phyloP scores from a whole-genome alignment of 164 flowering plant species.

The Vitis labrusca region DNA sequence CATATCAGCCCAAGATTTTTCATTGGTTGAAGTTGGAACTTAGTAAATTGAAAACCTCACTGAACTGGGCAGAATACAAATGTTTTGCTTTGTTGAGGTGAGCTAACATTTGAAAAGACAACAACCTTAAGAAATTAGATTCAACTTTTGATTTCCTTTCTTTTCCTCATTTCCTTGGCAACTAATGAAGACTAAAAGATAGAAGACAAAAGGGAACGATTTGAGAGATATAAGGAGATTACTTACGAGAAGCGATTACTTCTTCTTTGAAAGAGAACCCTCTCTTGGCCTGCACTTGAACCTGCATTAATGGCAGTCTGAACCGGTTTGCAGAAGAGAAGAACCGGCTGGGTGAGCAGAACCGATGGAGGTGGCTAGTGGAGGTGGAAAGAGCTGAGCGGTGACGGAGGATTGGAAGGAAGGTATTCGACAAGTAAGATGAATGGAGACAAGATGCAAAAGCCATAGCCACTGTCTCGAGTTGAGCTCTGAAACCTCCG shows the following conservation, averaged over 20 bases:
- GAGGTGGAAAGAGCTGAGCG: conserved; percentile 13
- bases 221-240: not conserved
- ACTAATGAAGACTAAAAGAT: not conserved
- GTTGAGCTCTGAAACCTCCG: not conserved
- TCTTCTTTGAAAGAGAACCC: conserved; percentile 32
- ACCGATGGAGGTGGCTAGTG: conserved; percentile 10
- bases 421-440: conserved; percentile 22
- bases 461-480: conserved; percentile 25
- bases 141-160: too few relatives aligned
- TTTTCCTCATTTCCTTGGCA: too few relatives aligned
- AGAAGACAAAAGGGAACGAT: not conserved
- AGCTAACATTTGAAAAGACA: too few relatives aligned
- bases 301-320: conserved; percentile 13
- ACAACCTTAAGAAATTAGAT: too few relatives aligned
- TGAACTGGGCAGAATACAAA: too few relatives aligned
- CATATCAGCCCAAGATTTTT: too few relatives aligned
- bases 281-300: conserved; percentile 46
- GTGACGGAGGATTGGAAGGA: conserved; percentile 24
- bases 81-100: too few relatives aligned
- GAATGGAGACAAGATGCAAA: conserved; percentile 22
- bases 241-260: conserved; percentile 53
- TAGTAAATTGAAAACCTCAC: too few relatives aligned
- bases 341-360: conserved; percentile 19
- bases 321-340: conserved; percentile 9
- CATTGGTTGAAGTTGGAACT: too few relatives aligned